Evolutionary conservation across 1,284 basidiomycete species (phyloP), one percentile per base, ranked within the genome.

Genomic region (Inonotus obliquus): DNA sequence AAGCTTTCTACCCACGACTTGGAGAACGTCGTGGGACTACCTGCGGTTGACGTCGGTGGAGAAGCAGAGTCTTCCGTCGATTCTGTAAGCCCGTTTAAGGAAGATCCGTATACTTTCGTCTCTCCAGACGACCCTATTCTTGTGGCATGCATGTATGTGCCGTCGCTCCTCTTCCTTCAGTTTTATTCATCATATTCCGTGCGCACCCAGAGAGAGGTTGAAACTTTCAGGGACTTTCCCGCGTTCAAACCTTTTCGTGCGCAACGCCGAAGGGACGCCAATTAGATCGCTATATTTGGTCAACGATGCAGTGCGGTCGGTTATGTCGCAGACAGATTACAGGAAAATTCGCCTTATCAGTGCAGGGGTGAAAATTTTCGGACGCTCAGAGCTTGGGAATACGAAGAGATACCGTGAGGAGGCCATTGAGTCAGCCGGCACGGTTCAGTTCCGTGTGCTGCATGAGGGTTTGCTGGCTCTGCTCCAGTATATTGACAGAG

Each of bases 81-180:
- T 37, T 69, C 69, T 48, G 76, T 74, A 6, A 80, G 78, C 1
- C 75, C 79, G 37, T 97, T 94, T 80, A 94, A 90, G 71, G 96
- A 98, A 73, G 91, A 92, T 71, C 94, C 95, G 0, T 96, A 91
- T 73, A 92, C 87, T 0, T 95, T 91, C 76, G 76, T 97, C 32
- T 74, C 83, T 11, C 77, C 84, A 0, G 77, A 86, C 62, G 89
- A 96, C 70, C 85, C 85, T 11, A 83, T 89, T 59, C 77, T 97
- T 25, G 70, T 80, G 61, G 77, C 78, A 21, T 89, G 87, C 83
- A 79, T 89, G 91, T 92, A 69, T 64, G 85, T 75, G 5, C 10
- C n/a, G 13, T 45, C 21, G 10, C 48, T 19, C 49, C 10, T 5
- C 41, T 54, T 19, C 10, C 35, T 37, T 10, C 37, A 45, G 29